Percentiles rank a stretch among this genome's conserved stretches.
These are phyloP conservation scores for Lasiosphaeria miniovina DNA, from an alignment of 495 filamentous ascomycete species.

Conservation along the genomic window DNA sequence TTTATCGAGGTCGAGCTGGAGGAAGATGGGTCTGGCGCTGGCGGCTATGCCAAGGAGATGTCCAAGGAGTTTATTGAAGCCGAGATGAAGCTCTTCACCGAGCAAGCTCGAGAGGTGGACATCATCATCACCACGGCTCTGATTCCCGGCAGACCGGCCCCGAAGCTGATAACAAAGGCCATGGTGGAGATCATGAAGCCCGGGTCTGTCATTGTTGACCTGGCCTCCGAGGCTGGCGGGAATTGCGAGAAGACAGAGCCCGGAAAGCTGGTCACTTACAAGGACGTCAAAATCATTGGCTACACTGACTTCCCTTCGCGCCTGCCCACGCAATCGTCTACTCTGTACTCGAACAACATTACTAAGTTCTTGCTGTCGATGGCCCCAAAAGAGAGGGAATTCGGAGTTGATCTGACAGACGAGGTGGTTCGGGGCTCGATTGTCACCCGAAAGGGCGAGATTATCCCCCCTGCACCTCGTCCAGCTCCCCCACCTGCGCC, in stretches of 20 bases:
- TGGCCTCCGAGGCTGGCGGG: slow-evolving; percentile 76
- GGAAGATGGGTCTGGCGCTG: slow-evolving; percentile 76
- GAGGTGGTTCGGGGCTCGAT: slow-evolving; percentile 79
- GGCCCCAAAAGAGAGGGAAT: slow-evolving; percentile 67
- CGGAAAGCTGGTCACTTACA: slow-evolving; percentile 62
- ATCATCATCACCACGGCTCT: slow-evolving; percentile 82
- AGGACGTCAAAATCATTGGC: slow-evolving; percentile 76
- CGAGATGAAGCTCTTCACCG: slow-evolving; percentile 81
- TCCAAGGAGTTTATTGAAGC: slow-evolving; percentile 84
- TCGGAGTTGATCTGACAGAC: slow-evolving; percentile 70
- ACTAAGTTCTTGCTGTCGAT: slow-evolving; percentile 79
- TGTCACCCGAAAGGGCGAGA: slow-evolving; percentile 68
- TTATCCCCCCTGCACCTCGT: slow-evolving; percentile 69
- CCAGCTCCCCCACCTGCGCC: slow-evolving; percentile 66
- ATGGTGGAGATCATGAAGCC: slow-evolving; percentile 81
- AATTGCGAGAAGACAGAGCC: slow-evolving; percentile 75
- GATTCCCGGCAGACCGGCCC: slow-evolving; percentile 73
- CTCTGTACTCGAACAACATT: slow-evolving; percentile 83
- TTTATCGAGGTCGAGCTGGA: slow-evolving; percentile 81
- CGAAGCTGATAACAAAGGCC: slow-evolving; percentile 71
- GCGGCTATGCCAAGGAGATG: slow-evolving; percentile 85
- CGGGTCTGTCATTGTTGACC: slow-evolving; percentile 75
- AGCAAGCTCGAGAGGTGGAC: slow-evolving; percentile 79
- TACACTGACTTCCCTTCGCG: slow-evolving; percentile 81
- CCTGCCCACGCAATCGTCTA: slow-evolving; percentile 76